Conservation (phyloP, 768 basidiomycete species). For the Postia placenta region DNA sequence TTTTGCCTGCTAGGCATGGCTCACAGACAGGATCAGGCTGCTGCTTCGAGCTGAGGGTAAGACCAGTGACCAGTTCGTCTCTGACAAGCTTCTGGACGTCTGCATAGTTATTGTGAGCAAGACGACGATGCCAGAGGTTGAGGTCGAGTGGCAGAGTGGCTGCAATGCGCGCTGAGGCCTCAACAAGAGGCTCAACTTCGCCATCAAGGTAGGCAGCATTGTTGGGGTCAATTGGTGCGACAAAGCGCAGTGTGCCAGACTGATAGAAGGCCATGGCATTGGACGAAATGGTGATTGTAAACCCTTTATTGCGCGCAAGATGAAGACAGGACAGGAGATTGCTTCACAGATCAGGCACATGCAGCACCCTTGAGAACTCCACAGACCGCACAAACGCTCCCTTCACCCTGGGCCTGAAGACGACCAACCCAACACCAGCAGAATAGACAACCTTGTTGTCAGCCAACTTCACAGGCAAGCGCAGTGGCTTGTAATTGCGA, state of each 20-base stretch:
- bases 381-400: background rate
- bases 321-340: slow-evolving; percentile 14
- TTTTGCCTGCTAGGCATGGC: slow-evolving; percentile 17
- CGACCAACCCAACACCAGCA: background rate
- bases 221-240: no score
- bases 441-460: background rate
- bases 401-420: background rate
- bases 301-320: slow-evolving; percentile 20
- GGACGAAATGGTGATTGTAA: slow-evolving; percentile 7
- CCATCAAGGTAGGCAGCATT: slow-evolving; percentile 2
- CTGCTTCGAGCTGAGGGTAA: slow-evolving; percentile 6
- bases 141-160: slow-evolving; percentile 1
- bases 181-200: slow-evolving; percentile 3
- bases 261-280: slow-evolving; percentile 5
- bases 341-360: background rate
- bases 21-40: slow-evolving; percentile 17
- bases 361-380: background rate
- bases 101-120: slow-evolving; percentile 15
- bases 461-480: background rate
- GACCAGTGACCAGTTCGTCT: slow-evolving; percentile 12
- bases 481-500: background rate
- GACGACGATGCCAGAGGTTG: slow-evolving; percentile 19
- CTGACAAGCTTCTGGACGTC: slow-evolving; percentile 6
- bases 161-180: slow-evolving; percentile 1
- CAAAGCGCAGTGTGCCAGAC: background rate